These are phyloP conservation scores for Neoscytalidium dimidiatum DNA, from an alignment of 2,329 filamentous ascomycete species.

Conservation along the genomic window DNA sequence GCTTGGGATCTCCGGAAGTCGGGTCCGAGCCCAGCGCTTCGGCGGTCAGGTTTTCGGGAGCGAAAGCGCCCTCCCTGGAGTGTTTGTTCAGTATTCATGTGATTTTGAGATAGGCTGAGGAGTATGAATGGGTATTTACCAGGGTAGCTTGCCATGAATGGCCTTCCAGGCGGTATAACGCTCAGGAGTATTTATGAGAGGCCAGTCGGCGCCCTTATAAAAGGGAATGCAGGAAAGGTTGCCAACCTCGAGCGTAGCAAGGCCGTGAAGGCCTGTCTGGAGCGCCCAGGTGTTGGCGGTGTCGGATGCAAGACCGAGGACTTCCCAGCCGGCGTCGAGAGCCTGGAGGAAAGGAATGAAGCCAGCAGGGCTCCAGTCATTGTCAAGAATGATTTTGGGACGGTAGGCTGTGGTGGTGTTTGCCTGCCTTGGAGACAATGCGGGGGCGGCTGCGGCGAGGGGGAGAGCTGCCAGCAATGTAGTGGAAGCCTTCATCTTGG, in stretches of 20 bases:
- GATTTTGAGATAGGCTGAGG: too few species aligned
- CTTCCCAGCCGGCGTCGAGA: conserved; percentile 46
- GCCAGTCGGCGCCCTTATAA: conserved; percentile 49
- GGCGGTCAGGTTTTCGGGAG: conserved; percentile 44
- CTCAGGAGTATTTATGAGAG: conserved; percentile 48
- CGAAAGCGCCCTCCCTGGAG: conserved; percentile 44
- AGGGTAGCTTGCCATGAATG: conserved; percentile 47
- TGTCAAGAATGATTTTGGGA: conserved; percentile 47
- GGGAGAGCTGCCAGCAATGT: not conserved
- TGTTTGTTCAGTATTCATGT: not conserved
- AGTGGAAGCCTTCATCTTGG: not conserved
- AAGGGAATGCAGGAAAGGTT: conserved; percentile 53
- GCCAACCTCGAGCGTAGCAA: conserved; percentile 50
- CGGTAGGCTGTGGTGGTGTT: not conserved
- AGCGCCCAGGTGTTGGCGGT: conserved; percentile 51
- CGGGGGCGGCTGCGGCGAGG: not conserved
- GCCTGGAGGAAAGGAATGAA: conserved; percentile 50
- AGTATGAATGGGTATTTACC: conserved; percentile 26
- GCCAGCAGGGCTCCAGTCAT: conserved; percentile 47
- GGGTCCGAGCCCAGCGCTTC: conserved; percentile 48
- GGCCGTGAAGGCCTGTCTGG: conserved; percentile 48
- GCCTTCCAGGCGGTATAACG: conserved; percentile 49
- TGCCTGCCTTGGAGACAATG: not conserved
- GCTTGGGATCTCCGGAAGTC: conserved; percentile 47
- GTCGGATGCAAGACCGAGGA: conserved; percentile 45